Percentiles rank a stretch among this genome's conserved stretches.
Evolutionary conservation across 768 basidiomycete genomes (phyloP).

Genomic region (Boletus insuetus): DNA sequence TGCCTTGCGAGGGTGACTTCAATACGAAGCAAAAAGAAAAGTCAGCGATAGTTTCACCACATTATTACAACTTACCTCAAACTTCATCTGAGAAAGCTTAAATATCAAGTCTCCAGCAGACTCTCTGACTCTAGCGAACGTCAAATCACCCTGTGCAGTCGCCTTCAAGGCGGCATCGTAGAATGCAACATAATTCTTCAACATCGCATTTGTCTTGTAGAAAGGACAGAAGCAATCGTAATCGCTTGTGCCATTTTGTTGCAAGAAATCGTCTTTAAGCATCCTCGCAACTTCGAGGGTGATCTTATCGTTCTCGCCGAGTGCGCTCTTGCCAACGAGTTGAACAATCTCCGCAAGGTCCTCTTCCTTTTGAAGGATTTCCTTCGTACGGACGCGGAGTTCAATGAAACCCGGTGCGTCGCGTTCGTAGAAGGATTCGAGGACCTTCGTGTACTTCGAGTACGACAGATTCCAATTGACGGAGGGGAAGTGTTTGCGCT

Average conservation of each 20-base stretch:
- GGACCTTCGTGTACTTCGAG: constrained; percentile 94
- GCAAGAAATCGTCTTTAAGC: constrained; percentile 96
- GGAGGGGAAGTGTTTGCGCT: constrained; percentile 99
- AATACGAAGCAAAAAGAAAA: constrained; percentile 6
- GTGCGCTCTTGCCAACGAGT: constrained; percentile 96
- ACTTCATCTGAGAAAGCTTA: constrained; percentile 99
- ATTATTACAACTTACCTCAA: constrained; percentile 62
- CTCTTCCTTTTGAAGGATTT: constrained; percentile 97
- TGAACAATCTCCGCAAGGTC: constrained; percentile 99
- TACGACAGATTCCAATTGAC: constrained; percentile 99
- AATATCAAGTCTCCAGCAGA: constrained; percentile 85
- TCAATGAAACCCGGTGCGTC: constrained; percentile 95
- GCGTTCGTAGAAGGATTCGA: constrained; percentile 89
- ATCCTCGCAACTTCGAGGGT: constrained; percentile 95
- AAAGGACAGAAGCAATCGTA: constrained; percentile 98
- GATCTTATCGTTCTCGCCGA: constrained; percentile 97
- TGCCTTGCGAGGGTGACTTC: constrained; percentile 88
- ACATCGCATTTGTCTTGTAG: constrained; percentile 97
- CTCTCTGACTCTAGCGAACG: constrained; percentile 87
- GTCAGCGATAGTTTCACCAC: constrained; percentile 7
- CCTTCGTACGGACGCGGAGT: constrained; percentile 87
- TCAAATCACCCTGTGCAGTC: constrained; percentile 78
- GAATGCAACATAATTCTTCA: constrained; percentile 92
- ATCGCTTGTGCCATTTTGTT: constrained; percentile 98
- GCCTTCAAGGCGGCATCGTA: constrained; percentile 88